Evolutionary conservation across 1,139 yeast species (phyloP).

Genomic region (Wickerhamomyces sp.): DNA sequence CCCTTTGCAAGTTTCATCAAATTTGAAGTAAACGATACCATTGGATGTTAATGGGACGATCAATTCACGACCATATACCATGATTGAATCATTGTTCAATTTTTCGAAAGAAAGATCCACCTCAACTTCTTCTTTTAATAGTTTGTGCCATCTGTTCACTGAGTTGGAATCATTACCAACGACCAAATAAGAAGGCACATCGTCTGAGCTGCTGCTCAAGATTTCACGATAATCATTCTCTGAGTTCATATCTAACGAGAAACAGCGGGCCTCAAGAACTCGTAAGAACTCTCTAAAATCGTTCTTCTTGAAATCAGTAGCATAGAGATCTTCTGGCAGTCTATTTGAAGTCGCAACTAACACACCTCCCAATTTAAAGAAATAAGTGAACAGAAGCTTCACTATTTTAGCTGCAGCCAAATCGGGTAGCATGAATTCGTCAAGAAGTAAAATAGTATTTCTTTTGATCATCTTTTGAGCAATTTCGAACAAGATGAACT

Average conservation of each 20-base stretch:
- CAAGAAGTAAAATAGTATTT: slow-evolving; percentile 59
- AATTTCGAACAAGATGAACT: slow-evolving; percentile 59
- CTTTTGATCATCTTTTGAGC: slow-evolving; percentile 60
- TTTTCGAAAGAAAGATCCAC: slow-evolving; percentile 17
- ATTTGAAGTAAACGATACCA: slow-evolving; percentile 47
- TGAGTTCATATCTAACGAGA: slow-evolving; percentile 59
- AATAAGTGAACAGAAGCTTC: slow-evolving; percentile 60
- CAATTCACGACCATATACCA: slow-evolving; percentile 54
- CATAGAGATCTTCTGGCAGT: slow-evolving; percentile 65
- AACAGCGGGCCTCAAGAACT: slow-evolving; percentile 57
- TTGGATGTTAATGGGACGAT: slow-evolving; percentile 41
- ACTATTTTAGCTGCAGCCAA: slow-evolving; percentile 67
- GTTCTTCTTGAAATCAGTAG: slow-evolving; percentile 56
- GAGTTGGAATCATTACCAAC: slow-evolving; percentile 12
- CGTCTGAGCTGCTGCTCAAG: slow-evolving; percentile 31
- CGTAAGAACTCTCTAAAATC: slow-evolving; percentile 55
- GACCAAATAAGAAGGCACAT: slow-evolving; percentile 28
- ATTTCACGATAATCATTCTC: slow-evolving; percentile 50
- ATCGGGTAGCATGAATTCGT: slow-evolving; percentile 75
- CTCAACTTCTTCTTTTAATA: slow-evolving; percentile 5
- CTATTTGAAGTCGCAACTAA: slow-evolving; percentile 69
- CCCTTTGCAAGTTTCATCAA: slow-evolving; percentile 53
- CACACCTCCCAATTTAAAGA: slow-evolving; percentile 70
- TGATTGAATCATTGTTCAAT: slow-evolving; percentile 32
- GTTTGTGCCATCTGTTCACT: not conserved